Evolutionary conservation across 2,329 filamentous ascomycete species (phyloP), one percentile per base, ranked within the genome.

Genomic region (Microcyclosporella mali): DNA sequence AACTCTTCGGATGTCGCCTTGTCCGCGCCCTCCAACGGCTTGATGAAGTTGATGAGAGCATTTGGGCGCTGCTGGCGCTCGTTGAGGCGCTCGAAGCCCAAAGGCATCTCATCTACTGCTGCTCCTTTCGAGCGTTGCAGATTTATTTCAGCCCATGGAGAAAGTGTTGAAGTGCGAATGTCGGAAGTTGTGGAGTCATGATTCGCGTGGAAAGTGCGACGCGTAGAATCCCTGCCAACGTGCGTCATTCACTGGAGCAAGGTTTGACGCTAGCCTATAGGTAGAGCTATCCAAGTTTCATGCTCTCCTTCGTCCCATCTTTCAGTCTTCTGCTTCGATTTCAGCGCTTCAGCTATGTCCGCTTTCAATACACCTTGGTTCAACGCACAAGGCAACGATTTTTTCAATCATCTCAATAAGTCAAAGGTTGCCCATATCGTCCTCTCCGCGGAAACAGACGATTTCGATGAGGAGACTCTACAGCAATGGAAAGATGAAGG

Each of bases 21-120:
- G 49, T 82, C 75, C 29, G 52, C 42, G 16, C 41, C 42, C 9
- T 52, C 46, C 0, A 89, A 70, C 1, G 87, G 81, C 58, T 88
- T 88, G 68, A 94, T 90, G 70, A 94, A 94, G 60, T 86, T 79
- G 54, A 94, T 86, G 47, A 80, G 77, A 16, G 79, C 72, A 56
- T 92, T 94, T 6, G 87, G 86, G 45, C 85, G 82, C 41, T 82
- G 79, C 34, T 73, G 77, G 58, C 77, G 84, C 54, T 81, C 81
- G 58, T 94, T 94, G 38, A 94, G 71, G 49, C 87, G 78, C 67
- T 87, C 78, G 59, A 88, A 85, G 40, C 85, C 85, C 43, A 87
- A 68, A 37, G 85, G 84, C 86, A 92, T 92, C 4, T 28, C 47
- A 47, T 14, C 18, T 34, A 16, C n/a, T 17, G 16, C 18, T 11